Percentiles rank a stretch among this genome's conserved stretches.
These are phyloP conservation scores for Arabidopsis lyrata DNA, from an alignment of 441 rosid species.

Conservation along the genomic window DNA sequence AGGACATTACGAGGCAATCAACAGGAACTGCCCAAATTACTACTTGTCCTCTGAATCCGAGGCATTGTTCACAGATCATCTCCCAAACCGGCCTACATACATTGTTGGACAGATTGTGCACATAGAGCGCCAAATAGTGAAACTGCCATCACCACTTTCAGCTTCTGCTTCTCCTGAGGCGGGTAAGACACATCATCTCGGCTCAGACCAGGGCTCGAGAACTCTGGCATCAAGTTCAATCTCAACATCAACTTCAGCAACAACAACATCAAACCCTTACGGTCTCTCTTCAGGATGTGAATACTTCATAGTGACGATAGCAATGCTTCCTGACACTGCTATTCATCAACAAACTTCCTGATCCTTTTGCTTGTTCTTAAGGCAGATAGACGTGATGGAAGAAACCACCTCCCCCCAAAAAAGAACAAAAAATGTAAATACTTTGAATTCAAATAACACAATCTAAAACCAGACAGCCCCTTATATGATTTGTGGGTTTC, in stretches of 20 bases:
- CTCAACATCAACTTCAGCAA: slow-evolving; percentile 42
- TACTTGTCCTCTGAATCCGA: slow-evolving; percentile 92
- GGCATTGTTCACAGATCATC: slow-evolving; percentile 90
- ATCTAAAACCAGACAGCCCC: slow-evolving; percentile 34
- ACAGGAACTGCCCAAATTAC: slow-evolving; percentile 73
- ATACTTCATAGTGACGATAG: slow-evolving; percentile 94
- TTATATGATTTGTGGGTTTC: slow-evolving; percentile 41
- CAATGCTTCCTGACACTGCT: slow-evolving; percentile 92
- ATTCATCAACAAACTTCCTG: slow-evolving; percentile 85
- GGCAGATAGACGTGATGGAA: slow-evolving; percentile 84
- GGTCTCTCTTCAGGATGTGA: slow-evolving; percentile 88
- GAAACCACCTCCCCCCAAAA: slow-evolving; percentile 44
- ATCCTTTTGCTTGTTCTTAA: slow-evolving; percentile 60
- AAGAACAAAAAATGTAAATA: slow-evolving; percentile 24
- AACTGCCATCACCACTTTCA: slow-evolving; percentile 50
- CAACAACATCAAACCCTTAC: slow-evolving; percentile 64
- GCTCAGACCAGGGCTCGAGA: slow-evolving; percentile 61
- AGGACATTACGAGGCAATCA: slow-evolving; percentile 92
- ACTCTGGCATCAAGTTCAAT: slow-evolving; percentile 56
- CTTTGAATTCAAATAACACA: slow-evolving; percentile 31
- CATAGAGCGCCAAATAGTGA: slow-evolving; percentile 81
- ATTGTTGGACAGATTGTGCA: slow-evolving; percentile 96
- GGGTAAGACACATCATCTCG: slow-evolving; percentile 52
- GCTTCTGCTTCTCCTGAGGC: slow-evolving; percentile 45
- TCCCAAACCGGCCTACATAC: slow-evolving; percentile 77